Conservation (phyloP, 805 yeast genomes). For the Pichia pseudocactophila region DNA sequence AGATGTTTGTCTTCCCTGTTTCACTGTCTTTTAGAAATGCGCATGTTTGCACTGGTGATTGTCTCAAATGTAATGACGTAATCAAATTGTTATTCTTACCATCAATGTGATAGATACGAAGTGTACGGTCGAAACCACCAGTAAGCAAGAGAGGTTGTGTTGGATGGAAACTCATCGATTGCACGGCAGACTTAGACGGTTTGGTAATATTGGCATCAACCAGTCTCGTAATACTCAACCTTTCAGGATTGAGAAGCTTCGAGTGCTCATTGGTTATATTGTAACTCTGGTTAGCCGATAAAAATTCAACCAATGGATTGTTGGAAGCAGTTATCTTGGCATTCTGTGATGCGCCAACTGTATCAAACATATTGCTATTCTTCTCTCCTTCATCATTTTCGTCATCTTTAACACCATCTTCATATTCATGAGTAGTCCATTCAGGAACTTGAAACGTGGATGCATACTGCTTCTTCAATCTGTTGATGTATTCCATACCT, state of each 20-base stretch:
- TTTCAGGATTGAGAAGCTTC: constrained; percentile 55
- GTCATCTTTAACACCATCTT: constrained; percentile 34
- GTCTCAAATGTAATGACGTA: constrained; percentile 69
- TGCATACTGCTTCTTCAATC: constrained; percentile 53
- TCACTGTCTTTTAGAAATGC: constrained; percentile 46
- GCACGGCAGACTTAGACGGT: constrained; percentile 73
- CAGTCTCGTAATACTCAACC: constrained; percentile 68
- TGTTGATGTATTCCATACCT: constrained; percentile 27
- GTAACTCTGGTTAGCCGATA: constrained; percentile 26
- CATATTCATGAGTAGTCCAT: constrained; percentile 64
- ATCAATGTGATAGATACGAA: constrained; percentile 83
- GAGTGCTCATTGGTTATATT: constrained; percentile 25
- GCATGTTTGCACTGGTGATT: constrained; percentile 75
- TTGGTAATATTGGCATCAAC: constrained; percentile 77
- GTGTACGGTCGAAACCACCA: constrained; percentile 86
- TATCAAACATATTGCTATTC: constrained; percentile 10
- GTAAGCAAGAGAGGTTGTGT: constrained; percentile 74
- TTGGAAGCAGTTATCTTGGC: constrained; percentile 19
- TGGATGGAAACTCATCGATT: constrained; percentile 77
- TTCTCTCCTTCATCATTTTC: constrained; percentile 15
- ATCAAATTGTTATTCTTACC: constrained; percentile 77
- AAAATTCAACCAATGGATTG: constrained; percentile 27
- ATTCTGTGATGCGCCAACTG: constrained; percentile 12
- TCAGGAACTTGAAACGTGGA: constrained; percentile 72
- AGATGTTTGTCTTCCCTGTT: constrained; percentile 42